Evolutionary conservation across 441 rosid species (phyloP).

Genomic region (Raphanus hybrid): DNA sequence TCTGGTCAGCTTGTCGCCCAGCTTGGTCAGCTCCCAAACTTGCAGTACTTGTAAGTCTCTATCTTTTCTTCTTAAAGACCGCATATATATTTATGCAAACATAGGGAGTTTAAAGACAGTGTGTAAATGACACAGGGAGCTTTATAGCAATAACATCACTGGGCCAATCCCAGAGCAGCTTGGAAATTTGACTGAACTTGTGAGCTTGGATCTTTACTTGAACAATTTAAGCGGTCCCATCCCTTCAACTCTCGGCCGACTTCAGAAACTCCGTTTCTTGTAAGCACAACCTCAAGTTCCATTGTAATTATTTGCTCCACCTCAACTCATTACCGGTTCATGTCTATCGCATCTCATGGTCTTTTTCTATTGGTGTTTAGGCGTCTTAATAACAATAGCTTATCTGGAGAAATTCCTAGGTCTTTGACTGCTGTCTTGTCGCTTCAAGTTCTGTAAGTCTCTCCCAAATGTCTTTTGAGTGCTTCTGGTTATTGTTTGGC

Average conservation of each 20-base stretch:
- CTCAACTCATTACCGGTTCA: constrained; percentile 10
- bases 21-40: constrained; percentile 76
- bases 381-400: constrained; percentile 93
- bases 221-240: constrained; percentile 89
- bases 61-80: background rate
- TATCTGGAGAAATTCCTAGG: constrained; percentile 87
- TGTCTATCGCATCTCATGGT: background rate
- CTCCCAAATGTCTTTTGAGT: constrained; percentile 16
- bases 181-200: constrained; percentile 90
- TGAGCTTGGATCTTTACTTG: constrained; percentile 99
- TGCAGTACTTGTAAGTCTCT: constrained; percentile 84
- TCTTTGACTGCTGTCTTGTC: constrained; percentile 78
- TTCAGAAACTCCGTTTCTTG: constrained; percentile 89
- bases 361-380: constrained; percentile 52
- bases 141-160: constrained; percentile 89
- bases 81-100: background rate
- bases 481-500: constrained; percentile 18
- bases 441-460: constrained; percentile 83
- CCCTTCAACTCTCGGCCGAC: constrained; percentile 82
- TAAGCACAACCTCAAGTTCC: constrained; percentile 47
- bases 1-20: constrained; percentile 84
- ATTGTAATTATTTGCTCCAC: background rate
- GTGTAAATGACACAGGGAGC: constrained; percentile 71
- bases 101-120: constrained; percentile 23
- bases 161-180: constrained; percentile 90